Percentiles rank a stretch among this genome's conserved stretches.
Conservation (phyloP, 345 rosid species). For the Nephelium lappaceum region DNA sequence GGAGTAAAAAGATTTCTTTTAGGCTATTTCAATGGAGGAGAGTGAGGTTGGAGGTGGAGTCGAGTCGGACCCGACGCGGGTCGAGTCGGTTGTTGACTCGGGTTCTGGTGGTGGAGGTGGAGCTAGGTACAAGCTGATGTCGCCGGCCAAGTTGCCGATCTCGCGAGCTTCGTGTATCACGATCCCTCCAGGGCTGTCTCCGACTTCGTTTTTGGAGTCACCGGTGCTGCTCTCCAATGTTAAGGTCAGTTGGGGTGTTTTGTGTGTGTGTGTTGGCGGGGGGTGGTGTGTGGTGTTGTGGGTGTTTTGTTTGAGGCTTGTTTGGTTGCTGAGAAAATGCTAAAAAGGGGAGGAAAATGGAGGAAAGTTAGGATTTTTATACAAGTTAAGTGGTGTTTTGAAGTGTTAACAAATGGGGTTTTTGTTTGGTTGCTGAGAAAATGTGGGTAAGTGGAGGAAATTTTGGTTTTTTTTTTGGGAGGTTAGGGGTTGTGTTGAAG, state of each 20-base stretch:
- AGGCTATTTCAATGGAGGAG: conserved; percentile 35
- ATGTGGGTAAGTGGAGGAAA: conserved; percentile 27
- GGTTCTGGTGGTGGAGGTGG: conserved; percentile 41
- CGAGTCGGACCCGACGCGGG: conserved; percentile 31
- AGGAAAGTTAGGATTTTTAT: neutral
- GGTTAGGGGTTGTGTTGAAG: neutral
- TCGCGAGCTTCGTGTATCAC: conserved; percentile 74
- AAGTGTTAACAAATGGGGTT: neutral
- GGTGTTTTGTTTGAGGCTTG: neutral
- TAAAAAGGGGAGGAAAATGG: conserved; percentile 19
- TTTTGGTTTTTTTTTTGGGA: neutral
- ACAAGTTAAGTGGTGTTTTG: neutral
- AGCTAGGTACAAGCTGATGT: conserved; percentile 92
- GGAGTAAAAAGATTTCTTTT: neutral
- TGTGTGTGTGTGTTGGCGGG: neutral
- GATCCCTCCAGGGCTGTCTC: conserved; percentile 88
- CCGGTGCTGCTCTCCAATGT: conserved; percentile 91
- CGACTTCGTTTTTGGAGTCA: conserved; percentile 92
- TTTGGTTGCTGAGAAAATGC: conserved; percentile 27
- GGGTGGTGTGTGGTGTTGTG: neutral
- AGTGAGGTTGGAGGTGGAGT: conserved; percentile 21
- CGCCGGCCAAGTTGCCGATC: conserved; percentile 99
- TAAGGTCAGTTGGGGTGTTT: conserved; percentile 51
- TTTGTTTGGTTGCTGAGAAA: conserved; percentile 34
- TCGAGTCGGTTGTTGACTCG: conserved; percentile 14